These are phyloP conservation scores for Cryoendolithus antarcticus DNA, from an alignment of 2,329 filamentous ascomycete species.

Conservation along the genomic window DNA sequence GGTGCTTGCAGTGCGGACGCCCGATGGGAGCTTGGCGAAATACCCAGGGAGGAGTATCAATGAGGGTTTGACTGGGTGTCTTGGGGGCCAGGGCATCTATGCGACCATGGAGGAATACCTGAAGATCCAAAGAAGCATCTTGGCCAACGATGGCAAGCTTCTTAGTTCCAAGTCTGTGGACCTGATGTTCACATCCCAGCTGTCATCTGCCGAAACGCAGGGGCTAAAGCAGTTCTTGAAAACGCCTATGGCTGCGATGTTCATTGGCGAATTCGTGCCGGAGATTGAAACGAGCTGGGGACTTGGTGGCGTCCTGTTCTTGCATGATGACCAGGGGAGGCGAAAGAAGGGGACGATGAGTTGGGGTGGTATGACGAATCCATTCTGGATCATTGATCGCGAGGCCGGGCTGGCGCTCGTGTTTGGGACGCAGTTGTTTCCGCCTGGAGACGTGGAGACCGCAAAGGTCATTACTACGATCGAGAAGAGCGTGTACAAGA, in stretches of 20 bases:
- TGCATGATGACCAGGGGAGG: constrained; percentile 25
- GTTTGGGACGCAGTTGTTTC: neutral
- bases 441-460: too few relatives aligned
- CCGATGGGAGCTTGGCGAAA: constrained; percentile 9
- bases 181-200: constrained; percentile 37
- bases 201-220: constrained; percentile 19
- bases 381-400: constrained; percentile 36
- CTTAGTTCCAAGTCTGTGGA: constrained; percentile 31
- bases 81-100: constrained; percentile 22
- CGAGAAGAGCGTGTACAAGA: constrained; percentile 30
- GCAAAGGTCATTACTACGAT: constrained; percentile 23
- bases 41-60: constrained; percentile 11
- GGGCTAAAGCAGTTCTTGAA: constrained; percentile 19
- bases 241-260: constrained; percentile 19
- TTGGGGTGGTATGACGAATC: constrained; percentile 37
- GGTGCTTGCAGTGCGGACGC: constrained; percentile 11
- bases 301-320: constrained; percentile 31
- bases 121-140: constrained; percentile 34
- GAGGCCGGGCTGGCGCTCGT: constrained; percentile 19
- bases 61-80: constrained; percentile 18
- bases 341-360: constrained; percentile 29
- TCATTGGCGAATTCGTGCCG: constrained; percentile 23
- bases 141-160: constrained; percentile 38
- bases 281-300: constrained; percentile 25
- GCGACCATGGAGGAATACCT: constrained; percentile 30